Conservation (phyloP, 352 stramenopile genomes). For the Pythium dissimile region DNA sequence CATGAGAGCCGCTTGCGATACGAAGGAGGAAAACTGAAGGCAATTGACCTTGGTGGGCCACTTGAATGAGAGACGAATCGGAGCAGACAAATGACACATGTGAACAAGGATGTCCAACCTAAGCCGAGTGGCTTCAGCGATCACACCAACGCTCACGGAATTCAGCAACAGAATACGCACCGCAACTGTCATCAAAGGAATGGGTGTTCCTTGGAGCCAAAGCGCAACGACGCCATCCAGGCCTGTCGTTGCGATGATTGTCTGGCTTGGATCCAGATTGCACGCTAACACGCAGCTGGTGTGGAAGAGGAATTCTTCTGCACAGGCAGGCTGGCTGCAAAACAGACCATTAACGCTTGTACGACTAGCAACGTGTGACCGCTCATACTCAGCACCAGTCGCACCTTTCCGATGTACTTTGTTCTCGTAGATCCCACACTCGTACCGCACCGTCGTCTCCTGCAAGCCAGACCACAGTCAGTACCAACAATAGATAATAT, state of each 20-base stretch:
- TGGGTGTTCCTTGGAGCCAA: constrained; percentile 14
- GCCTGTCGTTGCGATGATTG: constrained; percentile 26
- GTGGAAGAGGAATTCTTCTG: constrained; percentile 11
- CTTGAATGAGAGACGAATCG: constrained; percentile 10
- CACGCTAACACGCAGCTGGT: constrained; percentile 34
- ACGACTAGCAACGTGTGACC: no score
- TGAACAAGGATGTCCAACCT: constrained; percentile 10
- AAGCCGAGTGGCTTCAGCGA: no score
- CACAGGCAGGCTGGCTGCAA: constrained; percentile 1
- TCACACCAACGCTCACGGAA: neutral
- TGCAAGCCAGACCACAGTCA: neutral
- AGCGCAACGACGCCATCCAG: constrained; percentile 37
- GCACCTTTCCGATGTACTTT: neutral
- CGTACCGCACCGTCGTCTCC: constrained; percentile 13
- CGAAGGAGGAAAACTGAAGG: constrained; percentile 32
- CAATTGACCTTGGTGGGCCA: constrained; percentile 25
- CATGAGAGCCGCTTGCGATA: neutral
- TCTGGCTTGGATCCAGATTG: constrained; percentile 58
- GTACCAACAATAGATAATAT: neutral
- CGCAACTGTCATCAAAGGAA: constrained; percentile 12
- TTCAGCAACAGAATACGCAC: no score
- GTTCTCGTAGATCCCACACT: constrained; percentile 15
- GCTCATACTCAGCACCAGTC: no score
- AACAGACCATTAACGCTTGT: neutral
- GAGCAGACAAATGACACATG: neutral